These are phyloP conservation scores for Citrus glauca DNA, from an alignment of 345 rosid genomes.

Conservation along the genomic window DNA sequence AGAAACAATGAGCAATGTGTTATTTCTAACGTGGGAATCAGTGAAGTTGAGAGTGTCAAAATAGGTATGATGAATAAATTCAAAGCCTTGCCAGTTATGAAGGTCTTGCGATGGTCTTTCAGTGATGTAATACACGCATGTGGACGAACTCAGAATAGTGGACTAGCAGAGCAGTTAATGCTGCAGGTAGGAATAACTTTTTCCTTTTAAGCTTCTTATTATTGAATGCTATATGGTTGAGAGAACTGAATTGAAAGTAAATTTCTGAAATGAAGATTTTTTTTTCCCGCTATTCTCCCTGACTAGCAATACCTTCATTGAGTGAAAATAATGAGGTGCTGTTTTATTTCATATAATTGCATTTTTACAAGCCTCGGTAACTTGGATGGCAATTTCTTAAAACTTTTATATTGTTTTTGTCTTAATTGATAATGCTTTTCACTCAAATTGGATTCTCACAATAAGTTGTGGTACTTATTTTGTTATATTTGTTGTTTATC, in stretches of 20 bases:
- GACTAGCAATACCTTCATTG: neutral
- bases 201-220: neutral
- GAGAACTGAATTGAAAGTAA: neutral
- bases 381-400: neutral
- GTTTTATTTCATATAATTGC: neutral
- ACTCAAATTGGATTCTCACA: neutral
- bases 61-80: conserved; percentile 15
- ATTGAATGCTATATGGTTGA: neutral
- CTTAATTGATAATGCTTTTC: neutral
- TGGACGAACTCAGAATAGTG: conserved; percentile 46
- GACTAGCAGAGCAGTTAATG: conserved; percentile 68
- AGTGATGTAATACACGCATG: conserved; percentile 58
- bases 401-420: neutral
- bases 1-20: conserved; percentile 16
- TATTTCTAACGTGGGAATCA: conserved; percentile 15
- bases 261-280: neutral
- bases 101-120: conserved; percentile 54
- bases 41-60: conserved; percentile 21
- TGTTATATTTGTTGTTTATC: neutral
- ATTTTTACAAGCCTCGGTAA: neutral
- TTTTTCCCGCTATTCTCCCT: neutral
- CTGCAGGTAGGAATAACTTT: conserved; percentile 48
- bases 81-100: conserved; percentile 22
- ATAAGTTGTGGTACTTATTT: neutral
- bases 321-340: neutral